Evolutionary conservation across 805 yeast genomes (phyloP).

Genomic region (Phaffomyces thermotolerans): DNA sequence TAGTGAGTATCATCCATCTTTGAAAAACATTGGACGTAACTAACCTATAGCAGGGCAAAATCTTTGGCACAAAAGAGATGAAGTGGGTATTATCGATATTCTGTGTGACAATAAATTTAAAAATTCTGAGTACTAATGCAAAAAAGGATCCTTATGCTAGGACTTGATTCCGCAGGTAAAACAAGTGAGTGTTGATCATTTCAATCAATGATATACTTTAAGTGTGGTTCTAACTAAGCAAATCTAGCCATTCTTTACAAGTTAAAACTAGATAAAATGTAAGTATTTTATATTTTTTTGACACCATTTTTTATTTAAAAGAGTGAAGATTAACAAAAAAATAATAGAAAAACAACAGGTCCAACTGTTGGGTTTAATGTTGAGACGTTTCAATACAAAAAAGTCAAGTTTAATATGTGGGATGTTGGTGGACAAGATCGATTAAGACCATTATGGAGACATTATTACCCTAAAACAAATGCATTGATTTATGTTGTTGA

Average conservation of each 20-base stretch:
- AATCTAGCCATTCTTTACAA: conserved; percentile 60
- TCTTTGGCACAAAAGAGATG: conserved; percentile 49
- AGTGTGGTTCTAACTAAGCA: no score
- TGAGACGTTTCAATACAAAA: conserved; percentile 76
- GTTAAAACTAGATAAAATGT: conserved; percentile 65
- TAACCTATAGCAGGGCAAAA: conserved; percentile 25
- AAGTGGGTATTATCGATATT: conserved; percentile 17
- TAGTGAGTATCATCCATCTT: conserved; percentile 16
- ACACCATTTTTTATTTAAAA: not conserved
- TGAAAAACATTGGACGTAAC: no score
- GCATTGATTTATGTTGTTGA: conserved; percentile 90
- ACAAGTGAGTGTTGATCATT: conserved; percentile 34
- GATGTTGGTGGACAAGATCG: conserved; percentile 96
- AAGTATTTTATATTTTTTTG: not conserved
- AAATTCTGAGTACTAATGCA: no score
- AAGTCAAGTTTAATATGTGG: conserved; percentile 83
- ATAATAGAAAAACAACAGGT: conserved; percentile 52
- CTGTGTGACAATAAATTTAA: no score
- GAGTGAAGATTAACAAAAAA: not conserved
- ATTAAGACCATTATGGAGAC: conserved; percentile 91
- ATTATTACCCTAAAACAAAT: conserved; percentile 88
- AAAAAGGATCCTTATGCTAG: conserved; percentile 72
- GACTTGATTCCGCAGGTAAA: conserved; percentile 90
- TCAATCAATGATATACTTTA: not conserved
- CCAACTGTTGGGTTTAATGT: conserved; percentile 95